phyloP scores from a whole-genome alignment of 352 stramenopile genomes.

The Phytophthora aleatoria region DNA sequence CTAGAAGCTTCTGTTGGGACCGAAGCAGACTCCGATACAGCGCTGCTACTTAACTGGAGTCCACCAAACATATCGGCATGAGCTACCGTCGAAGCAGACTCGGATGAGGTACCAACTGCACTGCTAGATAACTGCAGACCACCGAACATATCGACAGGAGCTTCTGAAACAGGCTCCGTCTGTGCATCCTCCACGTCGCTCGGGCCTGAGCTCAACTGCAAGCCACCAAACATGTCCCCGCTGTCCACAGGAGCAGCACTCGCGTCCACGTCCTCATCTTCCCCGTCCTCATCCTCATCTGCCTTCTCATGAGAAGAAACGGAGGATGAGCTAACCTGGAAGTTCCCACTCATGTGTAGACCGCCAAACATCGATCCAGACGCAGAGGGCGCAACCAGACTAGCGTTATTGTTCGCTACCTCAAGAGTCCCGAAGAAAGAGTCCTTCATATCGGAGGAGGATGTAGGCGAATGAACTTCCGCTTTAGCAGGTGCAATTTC shows the following conservation, averaged over 20 bases:
- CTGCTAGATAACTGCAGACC: slow-evolving; percentile 25
- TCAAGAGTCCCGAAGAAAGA: slow-evolving; percentile 53
- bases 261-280: slow-evolving; percentile 3
- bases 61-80: slow-evolving; percentile 20
- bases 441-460: slow-evolving; percentile 49
- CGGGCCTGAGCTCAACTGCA: slow-evolving; percentile 31
- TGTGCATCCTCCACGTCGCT: neutral
- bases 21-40: neutral
- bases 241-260: slow-evolving; percentile 12
- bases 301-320: slow-evolving; percentile 17
- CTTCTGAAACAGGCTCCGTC: slow-evolving; percentile 8
- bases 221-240: slow-evolving; percentile 26
- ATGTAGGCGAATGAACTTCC: slow-evolving; percentile 42
- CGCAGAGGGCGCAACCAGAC: slow-evolving; percentile 27
- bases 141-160: slow-evolving; percentile 25
- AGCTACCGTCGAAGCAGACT: neutral
- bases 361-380: slow-evolving; percentile 48
- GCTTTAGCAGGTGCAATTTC: slow-evolving; percentile 9
- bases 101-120: slow-evolving; percentile 3
- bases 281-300: slow-evolving; percentile 8
- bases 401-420: slow-evolving; percentile 10
- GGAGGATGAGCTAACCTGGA: slow-evolving; percentile 31
- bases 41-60: slow-evolving; percentile 17
- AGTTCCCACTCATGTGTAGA: slow-evolving; percentile 48
- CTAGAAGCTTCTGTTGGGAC: slow-evolving; percentile 1